phyloP scores from a whole-genome alignment of 768 basidiomycete genomes.

The Mycena alexandri region DNA sequence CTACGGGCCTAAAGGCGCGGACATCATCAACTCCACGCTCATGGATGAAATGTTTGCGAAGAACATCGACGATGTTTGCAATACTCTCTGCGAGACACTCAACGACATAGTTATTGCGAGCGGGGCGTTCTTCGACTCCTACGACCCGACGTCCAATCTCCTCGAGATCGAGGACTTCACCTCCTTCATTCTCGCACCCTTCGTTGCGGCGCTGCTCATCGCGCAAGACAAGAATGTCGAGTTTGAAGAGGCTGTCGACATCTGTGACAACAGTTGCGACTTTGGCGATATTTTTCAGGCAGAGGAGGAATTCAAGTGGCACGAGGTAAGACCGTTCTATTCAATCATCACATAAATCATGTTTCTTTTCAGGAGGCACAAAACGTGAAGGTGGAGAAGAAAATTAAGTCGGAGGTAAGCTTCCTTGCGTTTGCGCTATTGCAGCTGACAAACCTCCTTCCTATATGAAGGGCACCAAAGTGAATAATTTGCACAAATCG shows the following conservation, averaged over 20 bases:
- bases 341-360: no score
- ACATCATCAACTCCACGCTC: conserved; percentile 10
- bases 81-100: neutral
- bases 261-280: neutral
- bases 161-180: conserved; percentile 8
- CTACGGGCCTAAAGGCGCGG: conserved; percentile 8
- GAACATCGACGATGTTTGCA: neutral
- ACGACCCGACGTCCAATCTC: conserved; percentile 1
- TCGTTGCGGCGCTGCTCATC: conserved; percentile 4
- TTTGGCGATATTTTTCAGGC: no score
- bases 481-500: no score
- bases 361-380: no score
- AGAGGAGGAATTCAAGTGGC: no score
- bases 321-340: no score
- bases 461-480: no score
- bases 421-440: no score
- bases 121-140: neutral
- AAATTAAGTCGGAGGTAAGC: no score
- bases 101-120: neutral
- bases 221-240: neutral
- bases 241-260: neutral
- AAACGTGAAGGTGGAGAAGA: no score
- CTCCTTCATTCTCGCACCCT: conserved; percentile 1
- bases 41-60: neutral
- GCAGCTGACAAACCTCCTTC: no score